Conservation (phyloP, 2,329 filamentous ascomycete species). For the Paecilomyces formosus region DNA sequence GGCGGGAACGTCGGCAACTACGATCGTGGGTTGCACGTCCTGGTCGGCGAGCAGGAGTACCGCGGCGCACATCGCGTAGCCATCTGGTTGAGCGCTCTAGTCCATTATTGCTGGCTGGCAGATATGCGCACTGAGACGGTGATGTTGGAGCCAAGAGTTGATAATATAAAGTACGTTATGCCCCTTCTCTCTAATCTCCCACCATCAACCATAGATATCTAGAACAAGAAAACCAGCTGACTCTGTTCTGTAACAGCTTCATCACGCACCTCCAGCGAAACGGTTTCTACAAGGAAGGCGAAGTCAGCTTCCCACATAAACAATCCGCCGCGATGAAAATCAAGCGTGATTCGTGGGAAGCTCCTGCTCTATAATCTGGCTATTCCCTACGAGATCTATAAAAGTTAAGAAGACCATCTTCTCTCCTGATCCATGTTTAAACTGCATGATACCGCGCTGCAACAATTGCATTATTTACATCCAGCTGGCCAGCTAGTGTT, state of each 20-base stretch:
- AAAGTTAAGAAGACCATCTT: neutral
- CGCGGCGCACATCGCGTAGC: constrained; percentile 68
- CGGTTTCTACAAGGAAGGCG: constrained; percentile 80
- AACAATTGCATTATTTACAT: too few relatives aligned
- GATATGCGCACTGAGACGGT: constrained; percentile 77
- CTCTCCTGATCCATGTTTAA: too few relatives aligned
- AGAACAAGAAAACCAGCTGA: constrained; percentile 5
- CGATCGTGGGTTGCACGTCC: constrained; percentile 79
- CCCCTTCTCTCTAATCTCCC: neutral
- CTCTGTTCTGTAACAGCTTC: constrained; percentile 42
- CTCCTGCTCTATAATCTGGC: constrained; percentile 51
- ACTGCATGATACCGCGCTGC: too few relatives aligned
- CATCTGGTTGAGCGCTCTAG: constrained; percentile 74
- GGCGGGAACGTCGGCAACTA: constrained; percentile 63
- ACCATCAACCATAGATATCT: neutral
- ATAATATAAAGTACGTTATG: constrained; percentile 73
- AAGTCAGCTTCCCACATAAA: constrained; percentile 85
- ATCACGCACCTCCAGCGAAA: constrained; percentile 61
- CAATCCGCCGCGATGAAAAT: constrained; percentile 81
- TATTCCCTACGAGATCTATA: neutral
- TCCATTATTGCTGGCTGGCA: constrained; percentile 75
- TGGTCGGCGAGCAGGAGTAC: constrained; percentile 89
- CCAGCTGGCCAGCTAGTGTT: too few relatives aligned
- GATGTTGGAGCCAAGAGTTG: constrained; percentile 80
- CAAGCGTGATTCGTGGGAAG: constrained; percentile 70